Percentiles rank a stretch among this genome's conserved stretches.
phyloP scores from a whole-genome alignment of 495 filamentous ascomycete genomes.

The Podospora didyma region DNA sequence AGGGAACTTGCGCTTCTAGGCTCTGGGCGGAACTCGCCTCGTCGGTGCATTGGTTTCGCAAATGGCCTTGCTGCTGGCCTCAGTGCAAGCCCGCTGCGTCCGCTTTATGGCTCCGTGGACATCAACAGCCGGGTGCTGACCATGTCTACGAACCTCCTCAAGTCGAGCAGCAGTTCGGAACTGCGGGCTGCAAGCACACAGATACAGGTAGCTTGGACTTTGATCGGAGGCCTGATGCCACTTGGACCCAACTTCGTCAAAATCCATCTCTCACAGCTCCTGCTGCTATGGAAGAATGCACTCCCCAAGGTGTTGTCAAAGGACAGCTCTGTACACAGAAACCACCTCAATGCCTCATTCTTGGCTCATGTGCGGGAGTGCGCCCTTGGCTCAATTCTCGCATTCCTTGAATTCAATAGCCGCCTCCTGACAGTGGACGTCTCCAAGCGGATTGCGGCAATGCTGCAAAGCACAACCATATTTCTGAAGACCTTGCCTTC shows the following conservation, averaged over 20 bases:
- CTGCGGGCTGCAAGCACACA: conserved; percentile 88
- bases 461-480: conserved; percentile 92
- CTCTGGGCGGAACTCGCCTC: conserved; percentile 71
- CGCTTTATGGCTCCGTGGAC: conserved; percentile 91
- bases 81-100: conserved; percentile 81
- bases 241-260: conserved; percentile 98
- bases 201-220: conserved; percentile 95
- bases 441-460: conserved; percentile 83
- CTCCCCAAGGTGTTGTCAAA: conserved; percentile 89
- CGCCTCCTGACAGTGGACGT: conserved; percentile 89
- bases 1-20: conserved; percentile 77
- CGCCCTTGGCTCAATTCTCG: conserved; percentile 82
- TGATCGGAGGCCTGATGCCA: conserved; percentile 95
- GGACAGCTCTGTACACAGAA: conserved; percentile 78
- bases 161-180: conserved; percentile 87
- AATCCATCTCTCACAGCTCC: conserved; percentile 91
- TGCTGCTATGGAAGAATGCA: conserved; percentile 97
- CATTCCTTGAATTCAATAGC: conserved; percentile 92
- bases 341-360: conserved; percentile 83
- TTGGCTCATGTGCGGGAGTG: conserved; percentile 94
- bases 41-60: conserved; percentile 85
- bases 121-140: conserved; percentile 88
- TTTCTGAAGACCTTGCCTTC: conserved; percentile 79
- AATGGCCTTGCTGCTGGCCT: conserved; percentile 90
- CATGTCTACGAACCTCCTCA: conserved; percentile 87